Percentiles rank a stretch among this genome's conserved stretches.
phyloP scores from a whole-genome alignment of 1,284 basidiomycete genomes.

The Malassezia caprae region DNA sequence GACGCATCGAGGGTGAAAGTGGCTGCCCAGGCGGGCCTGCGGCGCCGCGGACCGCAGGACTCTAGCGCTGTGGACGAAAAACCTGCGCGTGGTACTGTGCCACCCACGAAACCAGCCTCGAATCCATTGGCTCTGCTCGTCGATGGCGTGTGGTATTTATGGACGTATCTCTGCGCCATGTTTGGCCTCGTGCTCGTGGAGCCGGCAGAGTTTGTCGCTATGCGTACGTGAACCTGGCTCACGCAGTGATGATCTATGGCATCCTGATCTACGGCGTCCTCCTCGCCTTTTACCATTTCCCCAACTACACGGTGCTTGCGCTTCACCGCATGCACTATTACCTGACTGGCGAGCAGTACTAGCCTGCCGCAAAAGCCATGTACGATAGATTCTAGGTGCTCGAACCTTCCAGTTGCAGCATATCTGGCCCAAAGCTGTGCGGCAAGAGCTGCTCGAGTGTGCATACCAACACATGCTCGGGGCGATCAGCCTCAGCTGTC shows the following conservation, averaged over 20 bases:
- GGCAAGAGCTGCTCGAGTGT: conserved; percentile 67
- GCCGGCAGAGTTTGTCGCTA: conserved; percentile 1
- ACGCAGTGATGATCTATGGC: conserved; percentile 8
- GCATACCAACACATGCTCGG: conserved; percentile 50
- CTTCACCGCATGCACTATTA: conserved; percentile 17
- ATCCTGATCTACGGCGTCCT: neutral
- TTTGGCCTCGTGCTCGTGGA: conserved; percentile 6
- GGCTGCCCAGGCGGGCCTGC: neutral
- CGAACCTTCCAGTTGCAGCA: neutral
- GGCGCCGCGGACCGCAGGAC: neutral
- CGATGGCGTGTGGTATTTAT: conserved; percentile 1
- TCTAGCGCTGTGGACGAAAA: neutral
- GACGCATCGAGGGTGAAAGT: neutral
- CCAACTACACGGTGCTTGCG: conserved; percentile 2
- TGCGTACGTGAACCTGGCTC: conserved; percentile 4
- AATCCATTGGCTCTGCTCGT: neutral
- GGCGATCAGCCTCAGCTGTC: neutral
- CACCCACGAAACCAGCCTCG: neutral
- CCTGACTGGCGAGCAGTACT: conserved; percentile 10
- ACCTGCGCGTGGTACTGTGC: neutral
- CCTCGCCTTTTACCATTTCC: conserved; percentile 6
- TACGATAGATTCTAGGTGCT: neutral
- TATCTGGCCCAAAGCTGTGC: conserved; percentile 74
- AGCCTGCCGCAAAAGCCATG: neutral
- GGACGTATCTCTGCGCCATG: neutral